Evolutionary conservation across 1,139 yeast species (phyloP).

Genomic region (Pichia sp.): DNA sequence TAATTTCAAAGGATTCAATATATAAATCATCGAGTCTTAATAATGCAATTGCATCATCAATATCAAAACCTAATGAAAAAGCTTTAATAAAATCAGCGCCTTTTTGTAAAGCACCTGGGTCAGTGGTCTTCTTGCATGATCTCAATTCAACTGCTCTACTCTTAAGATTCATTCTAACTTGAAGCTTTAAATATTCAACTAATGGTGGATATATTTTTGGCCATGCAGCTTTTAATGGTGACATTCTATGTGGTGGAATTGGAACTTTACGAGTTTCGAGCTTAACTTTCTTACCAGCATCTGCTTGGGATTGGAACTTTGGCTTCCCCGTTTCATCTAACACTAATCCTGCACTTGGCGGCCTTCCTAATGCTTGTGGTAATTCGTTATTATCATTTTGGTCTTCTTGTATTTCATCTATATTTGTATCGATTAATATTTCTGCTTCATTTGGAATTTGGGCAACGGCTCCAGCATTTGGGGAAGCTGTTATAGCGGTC

Average conservation of each 20-base stretch:
- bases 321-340: conserved; percentile 90
- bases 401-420: conserved; percentile 31
- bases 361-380: conserved; percentile 32
- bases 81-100: conserved; percentile 97
- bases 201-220: conserved; percentile 90
- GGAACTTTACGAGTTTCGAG: conserved; percentile 82
- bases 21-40: conserved; percentile 91
- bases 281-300: conserved; percentile 63
- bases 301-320: conserved; percentile 69
- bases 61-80: conserved; percentile 90
- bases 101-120: conserved; percentile 91
- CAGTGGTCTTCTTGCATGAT: conserved; percentile 78
- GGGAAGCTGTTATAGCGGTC: conserved; percentile 4
- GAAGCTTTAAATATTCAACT: conserved; percentile 89
- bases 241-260: conserved; percentile 95
- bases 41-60: conserved; percentile 94
- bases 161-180: conserved; percentile 89
- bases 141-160: conserved; percentile 81
- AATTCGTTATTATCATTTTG: conserved; percentile 20
- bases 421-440: conserved; percentile 60
- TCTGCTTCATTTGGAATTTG: conserved; percentile 38
- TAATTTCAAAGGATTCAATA: conserved; percentile 93
- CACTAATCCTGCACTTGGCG: conserved; percentile 41
- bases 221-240: conserved; percentile 88
- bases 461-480: not conserved